Conservation (phyloP, 305 asterid species). For the Fraxinus velutina region DNA sequence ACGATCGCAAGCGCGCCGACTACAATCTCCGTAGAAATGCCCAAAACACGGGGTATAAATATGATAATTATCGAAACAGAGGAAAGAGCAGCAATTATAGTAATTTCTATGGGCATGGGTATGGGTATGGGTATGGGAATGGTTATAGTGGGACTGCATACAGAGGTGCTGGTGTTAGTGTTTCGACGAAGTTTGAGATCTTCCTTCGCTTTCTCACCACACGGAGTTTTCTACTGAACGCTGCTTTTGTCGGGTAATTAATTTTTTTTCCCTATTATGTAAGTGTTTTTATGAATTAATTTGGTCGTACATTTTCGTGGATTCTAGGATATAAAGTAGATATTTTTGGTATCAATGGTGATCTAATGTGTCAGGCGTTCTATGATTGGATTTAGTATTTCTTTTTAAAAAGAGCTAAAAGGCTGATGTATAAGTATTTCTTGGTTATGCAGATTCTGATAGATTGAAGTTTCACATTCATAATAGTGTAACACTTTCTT, state of each 20-base stretch:
- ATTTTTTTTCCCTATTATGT: background rate
- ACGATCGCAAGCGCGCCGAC: conserved; percentile 72
- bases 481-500: no score
- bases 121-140: conserved; percentile 27
- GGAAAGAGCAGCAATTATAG: conserved; percentile 23
- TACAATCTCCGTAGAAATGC: conserved; percentile 48
- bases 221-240: conserved; percentile 59
- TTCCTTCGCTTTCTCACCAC: conserved; percentile 59
- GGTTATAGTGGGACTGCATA: conserved; percentile 45
- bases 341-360: background rate
- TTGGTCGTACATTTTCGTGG: background rate
- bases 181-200: conserved; percentile 47
- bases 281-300: background rate
- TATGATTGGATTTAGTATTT: background rate
- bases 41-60: conserved; percentile 11
- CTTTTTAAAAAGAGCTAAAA: background rate
- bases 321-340: background rate
- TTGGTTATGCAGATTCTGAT: background rate
- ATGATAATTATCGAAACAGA: conserved; percentile 22
- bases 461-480: background rate
- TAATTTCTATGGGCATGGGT: conserved; percentile 34
- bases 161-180: conserved; percentile 30
- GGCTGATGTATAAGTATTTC: background rate
- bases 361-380: background rate
- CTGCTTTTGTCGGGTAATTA: conserved; percentile 66